phyloP scores from a whole-genome alignment of 306 rosid genomes.

The Ormosia emarginata region DNA sequence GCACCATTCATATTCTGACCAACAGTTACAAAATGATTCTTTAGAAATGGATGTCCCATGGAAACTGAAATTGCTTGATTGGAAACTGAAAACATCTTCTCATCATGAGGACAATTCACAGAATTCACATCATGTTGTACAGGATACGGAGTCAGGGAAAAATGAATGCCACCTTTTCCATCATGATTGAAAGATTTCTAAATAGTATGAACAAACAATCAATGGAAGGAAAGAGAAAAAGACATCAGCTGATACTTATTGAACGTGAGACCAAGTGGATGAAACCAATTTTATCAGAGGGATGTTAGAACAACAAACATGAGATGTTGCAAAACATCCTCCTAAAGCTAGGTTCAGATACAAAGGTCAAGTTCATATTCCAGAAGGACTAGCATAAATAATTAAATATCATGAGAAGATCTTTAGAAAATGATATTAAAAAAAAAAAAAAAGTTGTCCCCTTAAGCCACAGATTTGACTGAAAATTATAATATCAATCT shows the following conservation, averaged over 20 bases:
- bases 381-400: neutral
- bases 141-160: constrained; percentile 55
- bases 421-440: neutral
- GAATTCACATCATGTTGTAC: constrained; percentile 53
- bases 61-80: constrained; percentile 49
- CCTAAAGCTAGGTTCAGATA: constrained; percentile 9
- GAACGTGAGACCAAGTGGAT: neutral
- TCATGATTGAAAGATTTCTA: constrained; percentile 64
- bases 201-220: constrained; percentile 32
- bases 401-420: neutral
- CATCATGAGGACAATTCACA: constrained; percentile 45
- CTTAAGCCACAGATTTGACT: neutral
- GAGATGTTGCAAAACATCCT: neutral
- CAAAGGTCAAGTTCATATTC: neutral
- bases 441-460: neutral
- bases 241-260: constrained; percentile 8
- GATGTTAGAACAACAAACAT: neutral
- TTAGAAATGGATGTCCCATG: constrained; percentile 35
- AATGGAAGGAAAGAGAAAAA: constrained; percentile 20
- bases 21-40: constrained; percentile 39
- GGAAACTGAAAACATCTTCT: constrained; percentile 55
- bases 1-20: constrained; percentile 50
- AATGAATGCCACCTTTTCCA: constrained; percentile 64
- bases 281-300: neutral
- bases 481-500: neutral